Evolutionary conservation across 2,329 filamentous ascomycete genomes (phyloP), one percentile per base, ranked within the genome.

Genomic region (Colletotrichum neosansevieriae): DNA sequence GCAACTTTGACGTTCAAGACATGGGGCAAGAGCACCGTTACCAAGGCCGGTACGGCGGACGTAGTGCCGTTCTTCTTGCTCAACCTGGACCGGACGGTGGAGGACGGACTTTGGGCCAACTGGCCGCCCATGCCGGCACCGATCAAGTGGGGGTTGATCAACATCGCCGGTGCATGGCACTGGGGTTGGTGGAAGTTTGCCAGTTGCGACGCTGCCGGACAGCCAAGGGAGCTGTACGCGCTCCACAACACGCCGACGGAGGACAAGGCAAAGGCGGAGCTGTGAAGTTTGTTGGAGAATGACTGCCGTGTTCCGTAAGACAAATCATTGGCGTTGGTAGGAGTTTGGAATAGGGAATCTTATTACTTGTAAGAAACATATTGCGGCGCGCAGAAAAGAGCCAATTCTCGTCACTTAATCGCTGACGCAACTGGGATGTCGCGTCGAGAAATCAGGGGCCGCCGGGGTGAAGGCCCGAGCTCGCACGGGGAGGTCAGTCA

Each of bases 71-170:
- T 91, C 73, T 90, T 91, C 79, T 74, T 91, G 63, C 76, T 90
- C 71, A 91, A 91, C 74, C 77, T 90, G 21, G 89, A 91, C 75
- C 77, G 81, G 47, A 88, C 84, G 3, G 82, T 80, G 13, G 89
- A 91, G 76, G 85, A 85, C 6, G 88, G 87, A 24, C 75, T 83
- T 73, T 91, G 89, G 88, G 81, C 81, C 12, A 83, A 84, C 72
- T 91, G 89, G 88, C 89, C 89, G 50, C 88, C 89, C 0, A 91
- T 91, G 80, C 88, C 89, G 1, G 82, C 80, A 5, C 84, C 86
- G 3, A 82, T 91, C 67, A 82, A 84, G 63, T 91, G 88, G 88
- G 84, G 84, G 0, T 73, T 91, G 69, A 81, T 86, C 40, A 90
- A 89, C 72, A 76, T 90, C 49, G 87, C 81, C 2, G 88, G 87